Percentiles rank a stretch among this genome's conserved stretches.
Conservation (phyloP, 805 yeast species). For the Ogataea glucozyma region DNA sequence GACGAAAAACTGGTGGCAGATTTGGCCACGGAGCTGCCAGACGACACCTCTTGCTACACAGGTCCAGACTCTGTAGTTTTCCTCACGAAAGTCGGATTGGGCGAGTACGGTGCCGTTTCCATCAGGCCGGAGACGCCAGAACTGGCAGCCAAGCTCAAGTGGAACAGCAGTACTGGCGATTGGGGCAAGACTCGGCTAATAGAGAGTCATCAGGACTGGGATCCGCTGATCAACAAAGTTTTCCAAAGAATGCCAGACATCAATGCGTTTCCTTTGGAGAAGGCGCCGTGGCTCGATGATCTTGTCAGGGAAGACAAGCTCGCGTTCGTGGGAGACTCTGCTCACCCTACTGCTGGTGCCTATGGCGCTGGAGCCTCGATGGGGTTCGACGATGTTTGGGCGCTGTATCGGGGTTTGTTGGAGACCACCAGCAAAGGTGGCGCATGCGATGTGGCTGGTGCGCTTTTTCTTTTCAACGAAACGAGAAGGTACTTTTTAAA, state of each 20-base stretch:
- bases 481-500: slow-evolving; percentile 11
- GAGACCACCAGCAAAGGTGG: neutral
- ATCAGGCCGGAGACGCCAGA: slow-evolving; percentile 8
- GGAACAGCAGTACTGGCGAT: slow-evolving; percentile 9
- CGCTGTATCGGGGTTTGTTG: slow-evolving; percentile 5
- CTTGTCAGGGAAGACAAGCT: slow-evolving; percentile 4
- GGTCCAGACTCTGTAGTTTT: slow-evolving; percentile 9
- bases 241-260: slow-evolving; percentile 7
- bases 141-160: slow-evolving; percentile 10
- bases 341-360: slow-evolving; percentile 15
- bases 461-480: slow-evolving; percentile 8
- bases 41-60: slow-evolving; percentile 9
- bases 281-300: slow-evolving; percentile 11
- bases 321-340: slow-evolving; percentile 13
- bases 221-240: slow-evolving; percentile 9
- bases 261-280: slow-evolving; percentile 12
- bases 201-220: slow-evolving; percentile 10
- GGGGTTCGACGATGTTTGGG: slow-evolving; percentile 15
- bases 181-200: slow-evolving; percentile 7
- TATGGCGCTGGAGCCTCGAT: slow-evolving; percentile 13
- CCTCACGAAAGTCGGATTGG: slow-evolving; percentile 5
- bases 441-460: slow-evolving; percentile 1
- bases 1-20: slow-evolving; percentile 8
- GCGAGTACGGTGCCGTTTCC: slow-evolving; percentile 10
- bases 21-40: neutral